Conservation (phyloP, 192 early-diverging fungal genomes). For the Gryganskiella cystojenkinii region DNA sequence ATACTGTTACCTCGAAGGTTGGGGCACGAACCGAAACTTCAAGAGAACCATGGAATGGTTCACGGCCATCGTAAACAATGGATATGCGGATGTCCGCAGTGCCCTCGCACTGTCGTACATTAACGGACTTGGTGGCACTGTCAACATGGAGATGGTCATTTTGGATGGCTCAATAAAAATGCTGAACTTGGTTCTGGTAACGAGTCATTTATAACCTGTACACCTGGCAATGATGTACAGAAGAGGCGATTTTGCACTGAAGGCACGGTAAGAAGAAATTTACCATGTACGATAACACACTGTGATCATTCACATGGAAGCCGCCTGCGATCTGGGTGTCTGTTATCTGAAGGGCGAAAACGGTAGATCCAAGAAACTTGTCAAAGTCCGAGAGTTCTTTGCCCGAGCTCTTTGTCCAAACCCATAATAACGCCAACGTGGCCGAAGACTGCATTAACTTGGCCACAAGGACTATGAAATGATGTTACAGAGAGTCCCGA, state of each 20-base stretch:
- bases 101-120: slow-evolving; percentile 84
- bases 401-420: too few species aligned
- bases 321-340: slow-evolving; percentile 74
- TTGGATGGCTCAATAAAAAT: slow-evolving; percentile 71
- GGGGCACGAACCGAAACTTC: slow-evolving; percentile 60
- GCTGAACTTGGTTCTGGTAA: slow-evolving; percentile 69
- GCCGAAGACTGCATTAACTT: slow-evolving; percentile 65
- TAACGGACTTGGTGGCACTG: slow-evolving; percentile 75
- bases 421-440: slow-evolving; percentile 62
- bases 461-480: slow-evolving; percentile 63
- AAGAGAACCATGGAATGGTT: slow-evolving; percentile 70
- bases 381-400: slow-evolving; percentile 57
- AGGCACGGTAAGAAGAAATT: slow-evolving; percentile 61
- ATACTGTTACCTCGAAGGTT: slow-evolving; percentile 72
- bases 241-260: slow-evolving; percentile 66
- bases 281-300: slow-evolving; percentile 69
- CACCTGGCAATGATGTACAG: slow-evolving; percentile 82
- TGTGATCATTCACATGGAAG: slow-evolving; percentile 66
- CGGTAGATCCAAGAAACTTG: slow-evolving; percentile 59
- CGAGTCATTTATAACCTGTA: slow-evolving; percentile 76
- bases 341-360: slow-evolving; percentile 87
- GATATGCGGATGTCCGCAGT: slow-evolving; percentile 82
- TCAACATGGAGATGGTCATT: slow-evolving; percentile 64
- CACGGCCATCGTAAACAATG: slow-evolving; percentile 67
- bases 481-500: too few species aligned